Conservation (phyloP, 2,329 filamentous ascomycete genomes). For the Pyrenophora graminea region DNA sequence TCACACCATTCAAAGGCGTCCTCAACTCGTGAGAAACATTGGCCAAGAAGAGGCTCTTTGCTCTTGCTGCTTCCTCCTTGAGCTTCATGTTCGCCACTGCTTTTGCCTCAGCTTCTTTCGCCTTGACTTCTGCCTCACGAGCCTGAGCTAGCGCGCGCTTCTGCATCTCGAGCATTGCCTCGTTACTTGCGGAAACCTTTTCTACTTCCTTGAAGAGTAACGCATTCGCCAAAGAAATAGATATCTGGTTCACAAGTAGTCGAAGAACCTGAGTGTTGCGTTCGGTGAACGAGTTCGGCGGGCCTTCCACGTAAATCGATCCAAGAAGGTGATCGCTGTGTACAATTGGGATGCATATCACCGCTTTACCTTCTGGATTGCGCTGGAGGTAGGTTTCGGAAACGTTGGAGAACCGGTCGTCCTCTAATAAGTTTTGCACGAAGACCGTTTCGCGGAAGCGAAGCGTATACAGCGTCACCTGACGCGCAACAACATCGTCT, state of each 20-base stretch:
- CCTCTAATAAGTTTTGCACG: conserved; percentile 71
- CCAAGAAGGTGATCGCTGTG: conserved; percentile 75
- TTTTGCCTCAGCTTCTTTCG: conserved; percentile 75
- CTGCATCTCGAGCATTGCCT: conserved; percentile 76
- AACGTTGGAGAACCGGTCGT: conserved; percentile 79
- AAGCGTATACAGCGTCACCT: conserved; percentile 76
- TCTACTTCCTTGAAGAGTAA: conserved; percentile 70
- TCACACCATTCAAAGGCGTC: conserved; percentile 59
- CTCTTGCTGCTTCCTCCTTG: conserved; percentile 81
- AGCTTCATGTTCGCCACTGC: conserved; percentile 79
- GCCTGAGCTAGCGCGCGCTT: conserved; percentile 74
- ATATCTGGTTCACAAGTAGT: conserved; percentile 77
- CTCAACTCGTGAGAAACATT: conserved; percentile 63
- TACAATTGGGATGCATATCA: conserved; percentile 79
- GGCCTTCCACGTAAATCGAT: conserved; percentile 77
- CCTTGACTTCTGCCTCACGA: conserved; percentile 73
- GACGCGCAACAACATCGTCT: conserved; percentile 72
- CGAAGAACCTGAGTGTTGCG: conserved; percentile 60
- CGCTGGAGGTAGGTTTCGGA: conserved; percentile 68
- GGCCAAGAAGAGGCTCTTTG: conserved; percentile 75
- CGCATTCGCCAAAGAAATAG: conserved; percentile 67
- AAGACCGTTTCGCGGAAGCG: conserved; percentile 78
- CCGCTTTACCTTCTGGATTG: conserved; percentile 71
- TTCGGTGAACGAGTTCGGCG: conserved; percentile 76
- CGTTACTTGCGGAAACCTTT: conserved; percentile 77